phyloP scores from a whole-genome alignment of 192 early-diverging fungal species.

The Glomus cerebriforme region DNA sequence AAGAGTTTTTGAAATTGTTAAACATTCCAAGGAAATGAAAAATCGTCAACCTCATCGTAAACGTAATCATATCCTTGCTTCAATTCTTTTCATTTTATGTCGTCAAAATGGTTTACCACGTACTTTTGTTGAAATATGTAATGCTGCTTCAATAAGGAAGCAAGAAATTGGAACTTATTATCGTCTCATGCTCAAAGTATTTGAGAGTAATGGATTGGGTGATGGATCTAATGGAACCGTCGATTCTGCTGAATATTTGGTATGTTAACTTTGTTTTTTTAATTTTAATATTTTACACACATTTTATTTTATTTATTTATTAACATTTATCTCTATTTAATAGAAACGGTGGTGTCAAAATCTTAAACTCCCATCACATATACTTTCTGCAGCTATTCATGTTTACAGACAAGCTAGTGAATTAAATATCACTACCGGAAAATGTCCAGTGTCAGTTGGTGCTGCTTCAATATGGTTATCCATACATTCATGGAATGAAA shows the following conservation, averaged over 20 bases:
- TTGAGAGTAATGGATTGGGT: constrained; percentile 43
- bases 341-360: constrained; percentile 62
- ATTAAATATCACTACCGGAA: constrained; percentile 61
- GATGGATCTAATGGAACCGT: constrained; percentile 30
- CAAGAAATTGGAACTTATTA: constrained; percentile 67
- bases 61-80: constrained; percentile 62
- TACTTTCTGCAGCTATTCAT: constrained; percentile 51
- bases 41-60: constrained; percentile 67
- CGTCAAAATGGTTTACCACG: constrained; percentile 58
- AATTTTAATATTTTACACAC: neutral
- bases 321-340: neutral
- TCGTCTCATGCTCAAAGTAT: constrained; percentile 60
- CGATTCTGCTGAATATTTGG: constrained; percentile 48
- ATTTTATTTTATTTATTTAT: constrained; percentile 7
- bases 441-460: constrained; percentile 64
- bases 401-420: constrained; percentile 60
- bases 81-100: constrained; percentile 63
- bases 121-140: constrained; percentile 65
- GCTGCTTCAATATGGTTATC: constrained; percentile 66
- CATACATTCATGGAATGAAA: constrained; percentile 59
- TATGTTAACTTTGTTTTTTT: constrained; percentile 35
- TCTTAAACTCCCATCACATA: constrained; percentile 52
- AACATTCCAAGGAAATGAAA: constrained; percentile 61
- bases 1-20: constrained; percentile 57
- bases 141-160: constrained; percentile 59